Percentiles rank a stretch among this genome's conserved stretches.
Evolutionary conservation across 768 basidiomycete species (phyloP).

Genomic region (Auriscalpium vulgare): DNA sequence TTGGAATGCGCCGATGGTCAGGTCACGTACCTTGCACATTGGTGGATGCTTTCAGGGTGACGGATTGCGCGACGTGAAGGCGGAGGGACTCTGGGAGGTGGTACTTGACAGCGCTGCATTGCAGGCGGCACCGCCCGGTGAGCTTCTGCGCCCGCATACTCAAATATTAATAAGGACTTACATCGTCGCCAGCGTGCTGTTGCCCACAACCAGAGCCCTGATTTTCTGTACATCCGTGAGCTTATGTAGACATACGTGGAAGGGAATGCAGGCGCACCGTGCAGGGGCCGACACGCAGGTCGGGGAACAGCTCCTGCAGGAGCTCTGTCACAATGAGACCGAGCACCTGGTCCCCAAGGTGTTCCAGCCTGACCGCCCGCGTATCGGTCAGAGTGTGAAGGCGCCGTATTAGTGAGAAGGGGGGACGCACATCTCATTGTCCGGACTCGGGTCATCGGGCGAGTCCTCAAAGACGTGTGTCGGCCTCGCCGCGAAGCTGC

Average conservation of each 20-base stretch:
- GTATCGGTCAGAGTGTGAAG: neutral
- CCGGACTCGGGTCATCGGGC: conserved; percentile 63
- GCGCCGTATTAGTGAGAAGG: neutral
- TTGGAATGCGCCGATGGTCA: conserved; percentile 5
- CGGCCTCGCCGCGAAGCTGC: conserved; percentile 61
- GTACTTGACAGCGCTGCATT: conserved; percentile 52
- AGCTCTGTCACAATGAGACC: conserved; percentile 59
- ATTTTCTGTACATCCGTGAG: conserved; percentile 52
- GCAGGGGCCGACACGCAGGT: conserved; percentile 67
- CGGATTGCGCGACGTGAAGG: conserved; percentile 64
- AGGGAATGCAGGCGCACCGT: conserved; percentile 36
- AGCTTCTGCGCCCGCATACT: neutral
- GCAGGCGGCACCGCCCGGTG: neutral
- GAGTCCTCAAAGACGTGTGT: conserved; percentile 72
- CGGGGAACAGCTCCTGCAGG: conserved; percentile 56
- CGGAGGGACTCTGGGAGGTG: conserved; percentile 52
- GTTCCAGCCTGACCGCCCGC: conserved; percentile 48
- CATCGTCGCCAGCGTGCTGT: conserved; percentile 66
- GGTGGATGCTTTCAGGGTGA: conserved; percentile 58
- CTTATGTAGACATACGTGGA: conserved; percentile 1
- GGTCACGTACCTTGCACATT: conserved; percentile 58
- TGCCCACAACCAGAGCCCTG: conserved; percentile 66
- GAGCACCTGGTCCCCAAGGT: conserved; percentile 70
- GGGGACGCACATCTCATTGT: conserved; percentile 65
- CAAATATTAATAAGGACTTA: conserved; percentile 20